These are phyloP conservation scores for Somion occarium DNA, from an alignment of 1,284 basidiomycete species.

Conservation along the genomic window DNA sequence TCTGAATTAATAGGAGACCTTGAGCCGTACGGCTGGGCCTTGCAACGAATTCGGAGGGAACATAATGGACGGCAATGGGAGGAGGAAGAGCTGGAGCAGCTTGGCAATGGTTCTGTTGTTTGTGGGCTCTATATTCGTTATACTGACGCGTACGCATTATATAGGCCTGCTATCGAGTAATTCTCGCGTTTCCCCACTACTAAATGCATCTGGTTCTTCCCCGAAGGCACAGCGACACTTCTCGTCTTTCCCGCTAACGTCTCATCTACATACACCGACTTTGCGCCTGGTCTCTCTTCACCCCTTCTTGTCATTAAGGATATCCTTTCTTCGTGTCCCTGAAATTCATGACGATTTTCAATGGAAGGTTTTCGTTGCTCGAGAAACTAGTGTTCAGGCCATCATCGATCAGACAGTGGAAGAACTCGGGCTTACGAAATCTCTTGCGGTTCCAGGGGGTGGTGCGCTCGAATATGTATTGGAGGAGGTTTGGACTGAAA, in stretches of 20 bases:
- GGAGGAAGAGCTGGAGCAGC: slow-evolving; percentile 55
- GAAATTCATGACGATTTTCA: slow-evolving; percentile 73
- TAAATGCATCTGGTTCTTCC: slow-evolving; percentile 34
- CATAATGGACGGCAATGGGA: slow-evolving; percentile 61
- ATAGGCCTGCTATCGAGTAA: slow-evolving; percentile 49
- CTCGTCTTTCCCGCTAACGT: slow-evolving; percentile 69
- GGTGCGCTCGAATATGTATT: slow-evolving; percentile 62
- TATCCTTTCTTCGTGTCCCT: slow-evolving; percentile 68
- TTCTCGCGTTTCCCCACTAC: slow-evolving; percentile 45
- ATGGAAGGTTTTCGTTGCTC: slow-evolving; percentile 61
- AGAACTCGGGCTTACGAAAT: slow-evolving; percentile 66
- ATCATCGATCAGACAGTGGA: slow-evolving; percentile 51
- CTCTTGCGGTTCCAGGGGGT: slow-evolving; percentile 54
- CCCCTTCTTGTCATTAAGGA: slow-evolving; percentile 47
- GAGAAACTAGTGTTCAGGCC: slow-evolving; percentile 45
- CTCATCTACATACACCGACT: slow-evolving; percentile 62
- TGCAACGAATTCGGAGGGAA: slow-evolving; percentile 60
- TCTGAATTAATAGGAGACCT: slow-evolving; percentile 53
- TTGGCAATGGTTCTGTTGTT: slow-evolving; percentile 54
- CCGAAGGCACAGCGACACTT: slow-evolving; percentile 50
- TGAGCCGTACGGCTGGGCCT: slow-evolving; percentile 55
- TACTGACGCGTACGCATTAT: slow-evolving; percentile 4
- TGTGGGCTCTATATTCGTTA: background rate
- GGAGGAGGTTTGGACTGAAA: slow-evolving; percentile 57
- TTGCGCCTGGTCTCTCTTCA: slow-evolving; percentile 72